Conservation (phyloP, 805 yeast genomes). For the Candida arabinofermentans region DNA sequence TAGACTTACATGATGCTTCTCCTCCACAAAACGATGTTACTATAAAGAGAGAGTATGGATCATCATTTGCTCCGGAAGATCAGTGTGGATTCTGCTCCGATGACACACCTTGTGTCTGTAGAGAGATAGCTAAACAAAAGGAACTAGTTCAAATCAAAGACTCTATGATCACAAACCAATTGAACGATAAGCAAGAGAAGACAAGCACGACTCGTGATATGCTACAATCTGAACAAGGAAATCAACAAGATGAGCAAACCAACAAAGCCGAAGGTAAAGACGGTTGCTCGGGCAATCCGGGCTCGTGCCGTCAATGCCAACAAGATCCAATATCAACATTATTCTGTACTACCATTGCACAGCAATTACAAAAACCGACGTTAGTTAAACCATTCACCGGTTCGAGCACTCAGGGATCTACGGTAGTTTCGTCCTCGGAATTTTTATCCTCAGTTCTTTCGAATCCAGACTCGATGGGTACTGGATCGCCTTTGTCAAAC, state of each 20-base stretch:
- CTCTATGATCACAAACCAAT: slow-evolving; percentile 16
- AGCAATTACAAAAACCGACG: slow-evolving; percentile 8
- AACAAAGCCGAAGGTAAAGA: slow-evolving; percentile 18
- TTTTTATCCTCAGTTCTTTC: not conserved
- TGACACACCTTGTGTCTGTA: slow-evolving; percentile 87
- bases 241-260: slow-evolving; percentile 6
- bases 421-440: slow-evolving; percentile 4
- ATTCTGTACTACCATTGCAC: slow-evolving; percentile 82
- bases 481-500: not conserved
- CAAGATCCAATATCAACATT: slow-evolving; percentile 82
- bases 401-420: slow-evolving; percentile 1
- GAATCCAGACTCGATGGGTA: not conserved
- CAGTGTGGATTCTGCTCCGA: slow-evolving; percentile 94
- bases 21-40: slow-evolving; percentile 13
- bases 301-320: slow-evolving; percentile 80
- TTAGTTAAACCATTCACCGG: slow-evolving; percentile 5
- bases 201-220: not conserved
- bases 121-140: slow-evolving; percentile 63
- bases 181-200: slow-evolving; percentile 7
- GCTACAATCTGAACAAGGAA: slow-evolving; percentile 11
- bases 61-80: slow-evolving; percentile 45
- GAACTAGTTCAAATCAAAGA: slow-evolving; percentile 22
- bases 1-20: slow-evolving; percentile 14
- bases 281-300: slow-evolving; percentile 84
- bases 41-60: slow-evolving; percentile 34